Evolutionary conservation across 2,329 filamentous ascomycete species (phyloP).

Genomic region (Pseudogymnoascus sp.): DNA sequence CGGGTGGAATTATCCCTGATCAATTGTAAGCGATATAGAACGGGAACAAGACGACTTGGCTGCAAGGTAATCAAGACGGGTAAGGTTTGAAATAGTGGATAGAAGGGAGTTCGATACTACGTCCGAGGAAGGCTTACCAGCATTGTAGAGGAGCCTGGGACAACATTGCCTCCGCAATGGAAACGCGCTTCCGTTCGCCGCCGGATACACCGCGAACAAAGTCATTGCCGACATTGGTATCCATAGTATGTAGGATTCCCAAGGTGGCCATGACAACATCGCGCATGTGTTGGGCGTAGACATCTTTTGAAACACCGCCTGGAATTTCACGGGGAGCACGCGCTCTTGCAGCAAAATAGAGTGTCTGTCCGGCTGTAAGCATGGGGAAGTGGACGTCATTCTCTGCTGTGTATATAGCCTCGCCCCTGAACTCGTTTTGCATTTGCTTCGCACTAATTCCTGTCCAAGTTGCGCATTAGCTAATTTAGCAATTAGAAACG

Average conservation of each 20-base stretch:
- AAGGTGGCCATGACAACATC: slow-evolving; percentile 58
- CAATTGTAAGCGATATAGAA: slow-evolving; percentile 18
- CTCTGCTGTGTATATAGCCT: slow-evolving; percentile 79
- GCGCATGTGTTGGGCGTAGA: slow-evolving; percentile 33
- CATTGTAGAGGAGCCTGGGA: slow-evolving; percentile 34
- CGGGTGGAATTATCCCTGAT: slow-evolving; percentile 65
- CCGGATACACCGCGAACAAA: slow-evolving; percentile 53
- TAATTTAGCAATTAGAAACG: not conserved
- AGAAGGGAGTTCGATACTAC: slow-evolving; percentile 61
- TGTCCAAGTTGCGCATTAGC: not conserved
- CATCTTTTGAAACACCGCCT: slow-evolving; percentile 49
- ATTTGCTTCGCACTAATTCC: slow-evolving; percentile 33
- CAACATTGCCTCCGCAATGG: slow-evolving; percentile 39
- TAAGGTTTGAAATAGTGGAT: slow-evolving; percentile 54
- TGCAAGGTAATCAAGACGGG: slow-evolving; percentile 28
- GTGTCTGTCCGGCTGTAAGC: slow-evolving; percentile 78
- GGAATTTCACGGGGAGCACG: slow-evolving; percentile 56
- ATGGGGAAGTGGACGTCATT: slow-evolving; percentile 80
- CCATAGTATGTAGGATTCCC: slow-evolving; percentile 45
- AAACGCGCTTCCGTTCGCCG: slow-evolving; percentile 52
- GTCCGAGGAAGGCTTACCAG: slow-evolving; percentile 54
- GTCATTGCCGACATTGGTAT: slow-evolving; percentile 46
- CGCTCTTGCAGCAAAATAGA: slow-evolving; percentile 68
- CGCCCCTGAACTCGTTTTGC: slow-evolving; percentile 55
- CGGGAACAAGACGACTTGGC: slow-evolving; percentile 11